A percentile compares a stretch with the other conserved stretches of the same genome.
These are phyloP conservation scores for Mucor circinelloides DNA, from an alignment of 371 early-diverging fungal genomes.

Conservation along the genomic window DNA sequence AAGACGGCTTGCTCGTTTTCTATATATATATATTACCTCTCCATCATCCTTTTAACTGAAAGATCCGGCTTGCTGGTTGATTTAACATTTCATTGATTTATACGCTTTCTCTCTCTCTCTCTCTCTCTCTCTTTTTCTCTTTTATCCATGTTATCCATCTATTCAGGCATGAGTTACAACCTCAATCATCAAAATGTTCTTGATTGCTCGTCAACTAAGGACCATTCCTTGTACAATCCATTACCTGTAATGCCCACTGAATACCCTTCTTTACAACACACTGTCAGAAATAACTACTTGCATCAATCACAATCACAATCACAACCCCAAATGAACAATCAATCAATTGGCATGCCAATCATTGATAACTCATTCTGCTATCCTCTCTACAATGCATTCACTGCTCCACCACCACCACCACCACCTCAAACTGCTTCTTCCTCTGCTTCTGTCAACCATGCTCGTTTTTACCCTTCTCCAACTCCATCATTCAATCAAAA, in stretches of 20 bases:
- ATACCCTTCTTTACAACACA: background rate
- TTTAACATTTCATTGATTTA: slow-evolving; percentile 1
- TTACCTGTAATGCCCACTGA: background rate
- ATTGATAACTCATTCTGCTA: background rate
- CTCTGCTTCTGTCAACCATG: background rate
- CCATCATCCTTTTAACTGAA: background rate
- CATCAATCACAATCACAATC: background rate
- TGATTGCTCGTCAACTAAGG: slow-evolving; percentile 1
- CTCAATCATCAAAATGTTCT: background rate
- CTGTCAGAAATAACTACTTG: background rate
- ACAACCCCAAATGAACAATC: background rate
- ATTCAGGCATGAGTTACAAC: slow-evolving; percentile 5
- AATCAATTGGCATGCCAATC: slow-evolving; percentile 7
- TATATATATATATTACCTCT: background rate
- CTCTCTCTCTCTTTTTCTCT: background rate
- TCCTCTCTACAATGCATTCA: background rate
- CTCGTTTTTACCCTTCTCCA: background rate
- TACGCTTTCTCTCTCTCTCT: background rate
- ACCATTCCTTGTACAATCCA: background rate
- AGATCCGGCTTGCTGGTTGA: slow-evolving; percentile 11
- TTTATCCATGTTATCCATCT: slow-evolving; percentile 1
- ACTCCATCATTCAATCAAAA: background rate
- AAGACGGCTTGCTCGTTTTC: slow-evolving; percentile 2
- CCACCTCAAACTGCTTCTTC: background rate
- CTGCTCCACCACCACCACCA: background rate